Evolutionary conservation across 2,329 filamentous ascomycete species (phyloP).

Genomic region (Cladosporium colombiae): DNA sequence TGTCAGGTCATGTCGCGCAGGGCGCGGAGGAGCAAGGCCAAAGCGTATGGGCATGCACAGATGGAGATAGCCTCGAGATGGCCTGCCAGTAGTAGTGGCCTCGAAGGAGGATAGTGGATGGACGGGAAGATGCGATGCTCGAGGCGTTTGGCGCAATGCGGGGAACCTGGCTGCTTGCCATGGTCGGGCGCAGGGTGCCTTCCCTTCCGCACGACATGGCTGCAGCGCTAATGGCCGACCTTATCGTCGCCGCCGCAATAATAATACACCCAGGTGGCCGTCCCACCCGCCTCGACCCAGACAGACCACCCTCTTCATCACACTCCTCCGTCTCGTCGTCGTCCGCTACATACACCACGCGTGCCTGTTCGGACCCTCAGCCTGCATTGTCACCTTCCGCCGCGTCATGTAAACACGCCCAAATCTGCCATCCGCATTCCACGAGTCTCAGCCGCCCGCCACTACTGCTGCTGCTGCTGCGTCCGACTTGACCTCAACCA

Average conservation of each 20-base stretch:
- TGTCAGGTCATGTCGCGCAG: not conserved
- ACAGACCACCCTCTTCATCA: not conserved
- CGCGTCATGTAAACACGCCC: slow-evolving; percentile 20
- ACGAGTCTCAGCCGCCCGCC: slow-evolving; percentile 8
- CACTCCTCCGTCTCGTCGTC: slow-evolving; percentile 2
- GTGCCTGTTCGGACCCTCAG: not conserved
- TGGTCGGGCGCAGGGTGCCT: not conserved
- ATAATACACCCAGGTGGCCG: not conserved
- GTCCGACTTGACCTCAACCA: not conserved
- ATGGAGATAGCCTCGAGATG: not conserved
- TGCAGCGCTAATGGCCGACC: slow-evolving; percentile 6
- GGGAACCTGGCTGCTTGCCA: not conserved
- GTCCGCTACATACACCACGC: not conserved
- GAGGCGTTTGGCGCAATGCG: slow-evolving; percentile 1
- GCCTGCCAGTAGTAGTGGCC: not conserved
- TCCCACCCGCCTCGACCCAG: not conserved
- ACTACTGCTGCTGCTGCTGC: slow-evolving; percentile 6
- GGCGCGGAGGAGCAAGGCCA: not conserved
- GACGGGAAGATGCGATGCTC: not conserved
- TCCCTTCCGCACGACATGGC: not conserved
- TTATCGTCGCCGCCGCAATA: slow-evolving; percentile 6
- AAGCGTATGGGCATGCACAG: not conserved
- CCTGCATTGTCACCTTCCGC: slow-evolving; percentile 1
- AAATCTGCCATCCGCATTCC: slow-evolving; percentile 12
- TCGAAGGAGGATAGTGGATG: not conserved